A percentile compares a stretch with the other conserved stretches of the same genome.
phyloP scores from a whole-genome alignment of 1,284 basidiomycete genomes.

The Cutaneotrichosporon curvatum region DNA sequence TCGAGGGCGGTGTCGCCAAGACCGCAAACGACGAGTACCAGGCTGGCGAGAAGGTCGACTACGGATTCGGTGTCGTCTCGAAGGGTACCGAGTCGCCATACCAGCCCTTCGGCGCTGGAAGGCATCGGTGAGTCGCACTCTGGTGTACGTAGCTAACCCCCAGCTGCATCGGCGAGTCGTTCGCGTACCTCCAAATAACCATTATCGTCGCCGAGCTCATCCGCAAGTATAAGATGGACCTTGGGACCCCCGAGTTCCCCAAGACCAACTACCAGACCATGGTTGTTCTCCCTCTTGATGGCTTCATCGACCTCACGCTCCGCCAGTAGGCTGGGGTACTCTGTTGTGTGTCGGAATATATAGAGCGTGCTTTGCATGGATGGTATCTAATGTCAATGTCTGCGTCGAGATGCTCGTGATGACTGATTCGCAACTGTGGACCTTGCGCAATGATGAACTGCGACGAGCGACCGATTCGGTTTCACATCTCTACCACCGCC shows the following conservation, averaged over 20 bases:
- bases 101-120: constrained; percentile 92
- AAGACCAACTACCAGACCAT: constrained; percentile 78
- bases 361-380: background rate
- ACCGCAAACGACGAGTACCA: constrained; percentile 66
- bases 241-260: constrained; percentile 61
- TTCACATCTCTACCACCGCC: no score
- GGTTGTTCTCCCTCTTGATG: constrained; percentile 58
- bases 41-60: constrained; percentile 82
- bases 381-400: no score
- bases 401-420: no score
- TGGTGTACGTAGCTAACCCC: no score
- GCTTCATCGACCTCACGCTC: constrained; percentile 20
- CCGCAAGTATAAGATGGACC: constrained; percentile 65
- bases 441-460: no score
- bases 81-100: constrained; percentile 88
- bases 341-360: background rate
- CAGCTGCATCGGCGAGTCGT: constrained; percentile 51
- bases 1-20: constrained; percentile 66
- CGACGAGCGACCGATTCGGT: no score
- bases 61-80: constrained; percentile 86
- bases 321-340: no score
- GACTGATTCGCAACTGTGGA: no score
- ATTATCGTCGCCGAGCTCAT: constrained; percentile 74
- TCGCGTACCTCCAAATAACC: constrained; percentile 90
- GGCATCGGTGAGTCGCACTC: constrained; percentile 55